Evolutionary conservation across 257 asterid species (phyloP), one percentile per base, ranked within the genome.

Genomic region (Nicotiana obtusifolia): DNA sequence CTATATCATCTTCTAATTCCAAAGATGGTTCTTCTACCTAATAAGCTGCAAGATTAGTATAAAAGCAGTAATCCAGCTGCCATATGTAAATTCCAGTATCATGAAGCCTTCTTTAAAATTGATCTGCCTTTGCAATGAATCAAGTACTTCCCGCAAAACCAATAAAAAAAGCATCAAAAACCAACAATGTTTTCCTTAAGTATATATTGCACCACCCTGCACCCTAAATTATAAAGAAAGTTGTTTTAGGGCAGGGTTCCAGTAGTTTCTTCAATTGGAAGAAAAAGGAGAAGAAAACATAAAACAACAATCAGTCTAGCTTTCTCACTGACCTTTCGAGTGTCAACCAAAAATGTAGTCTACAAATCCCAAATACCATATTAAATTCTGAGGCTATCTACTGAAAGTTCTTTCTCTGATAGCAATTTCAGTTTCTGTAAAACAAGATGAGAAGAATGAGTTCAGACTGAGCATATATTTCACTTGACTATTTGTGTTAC

Each of bases 401-500:
- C 52, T 10, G 91, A 82, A 62, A 87, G 86, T 54, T 91, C 94
- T 65, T 86, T 86, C 81, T 86, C 91, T 3, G 97, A 92, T 78
- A 95, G 86, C 89, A 87, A 86, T 92, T 94, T 95, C 80, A 95
- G 92, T 88, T 95, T 95, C 99, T 95, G 95, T 84, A 80, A 26
- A 78, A 84, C 53, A 82, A 75, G 82, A 87, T 22, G 68, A 81
- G 61, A 64, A 26, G 59, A 62, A 35, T 44, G 54, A 77, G 52
- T 26, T 22, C 49, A 33, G 26, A 85, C 2, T 73, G 59, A 56
- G 33, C 33, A 16, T 68, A 7, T 14, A 31, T 76, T 44, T 44
- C 64, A 30, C 64, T 80, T 53, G 62, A 49, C 26, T 7, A 49
- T 15, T 75, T 47, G 26, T 30, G 80, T 24, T 75, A 16, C 41